These are phyloP conservation scores for Aspergillus homomorphus DNA, from an alignment of 495 filamentous ascomycete species.

Conservation along the genomic window DNA sequence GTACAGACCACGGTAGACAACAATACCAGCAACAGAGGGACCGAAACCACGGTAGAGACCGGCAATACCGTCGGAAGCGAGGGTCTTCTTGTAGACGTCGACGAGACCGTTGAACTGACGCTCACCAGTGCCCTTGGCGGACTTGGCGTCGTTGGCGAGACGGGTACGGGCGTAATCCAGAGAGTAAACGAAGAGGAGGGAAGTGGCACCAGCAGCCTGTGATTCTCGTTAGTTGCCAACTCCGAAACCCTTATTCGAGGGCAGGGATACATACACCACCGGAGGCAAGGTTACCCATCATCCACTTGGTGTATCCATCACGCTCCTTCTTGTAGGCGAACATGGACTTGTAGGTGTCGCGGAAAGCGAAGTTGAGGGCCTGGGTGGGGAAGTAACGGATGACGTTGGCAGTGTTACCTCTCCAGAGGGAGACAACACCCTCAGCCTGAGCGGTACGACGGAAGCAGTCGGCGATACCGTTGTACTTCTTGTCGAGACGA, in stretches of 20 bases:
- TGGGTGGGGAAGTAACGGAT: constrained; percentile 99
- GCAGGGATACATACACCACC: constrained; percentile 79
- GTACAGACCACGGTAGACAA: constrained; percentile 99
- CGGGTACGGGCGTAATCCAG: constrained; percentile 99
- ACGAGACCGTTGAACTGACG: constrained; percentile 99
- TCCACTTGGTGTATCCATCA: constrained; percentile 98
- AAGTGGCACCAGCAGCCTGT: constrained; percentile 96
- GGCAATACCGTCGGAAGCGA: constrained; percentile 94
- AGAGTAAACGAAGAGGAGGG: constrained; percentile 99
- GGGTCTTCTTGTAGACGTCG: constrained; percentile 99
- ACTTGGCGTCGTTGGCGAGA: constrained; percentile 99
- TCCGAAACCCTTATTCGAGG: background rate
- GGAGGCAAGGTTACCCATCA: constrained; percentile 98
- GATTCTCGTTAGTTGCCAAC: constrained; percentile 27
- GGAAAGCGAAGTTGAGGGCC: constrained; percentile 99
- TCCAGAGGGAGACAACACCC: constrained; percentile 82
- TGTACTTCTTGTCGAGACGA: constrained; percentile 96
- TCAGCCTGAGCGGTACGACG: constrained; percentile 78
- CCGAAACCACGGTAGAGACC: constrained; percentile 99
- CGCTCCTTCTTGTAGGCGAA: constrained; percentile 99
- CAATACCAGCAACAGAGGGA: constrained; percentile 96
- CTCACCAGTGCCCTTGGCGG: constrained; percentile 87
- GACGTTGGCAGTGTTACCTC: constrained; percentile 99
- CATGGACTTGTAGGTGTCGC: constrained; percentile 99
- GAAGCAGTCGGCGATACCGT: constrained; percentile 94